phyloP scores from a whole-genome alignment of 345 rosid genomes.

The Eucalyptus camaldulensis region DNA sequence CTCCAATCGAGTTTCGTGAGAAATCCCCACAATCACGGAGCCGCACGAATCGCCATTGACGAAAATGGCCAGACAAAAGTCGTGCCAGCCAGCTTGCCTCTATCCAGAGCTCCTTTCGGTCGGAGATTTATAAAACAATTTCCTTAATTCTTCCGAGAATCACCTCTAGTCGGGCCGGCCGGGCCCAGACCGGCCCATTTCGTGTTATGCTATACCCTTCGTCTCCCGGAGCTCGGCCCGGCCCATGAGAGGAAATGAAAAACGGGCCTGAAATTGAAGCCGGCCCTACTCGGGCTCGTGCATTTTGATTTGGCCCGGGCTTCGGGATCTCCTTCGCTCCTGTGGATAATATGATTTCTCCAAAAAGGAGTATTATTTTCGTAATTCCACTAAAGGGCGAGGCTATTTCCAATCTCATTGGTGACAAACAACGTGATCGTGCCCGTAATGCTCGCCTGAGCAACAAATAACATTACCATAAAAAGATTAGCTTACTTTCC shows the following conservation, averaged over 20 bases:
- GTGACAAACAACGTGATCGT: background rate
- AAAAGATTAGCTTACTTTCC: background rate
- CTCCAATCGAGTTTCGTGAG: background rate
- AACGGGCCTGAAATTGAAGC: background rate
- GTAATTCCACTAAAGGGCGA: background rate
- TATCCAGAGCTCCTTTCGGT: background rate
- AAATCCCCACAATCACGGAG: background rate
- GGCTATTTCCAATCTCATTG: background rate
- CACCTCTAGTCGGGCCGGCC: background rate
- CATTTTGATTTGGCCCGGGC: background rate
- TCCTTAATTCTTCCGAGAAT: background rate
- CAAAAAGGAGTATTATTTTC: background rate
- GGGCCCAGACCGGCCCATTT: background rate
- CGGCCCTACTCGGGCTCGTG: background rate
- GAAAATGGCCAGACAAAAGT: background rate
- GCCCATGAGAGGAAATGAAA: background rate
- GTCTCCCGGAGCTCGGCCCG: background rate
- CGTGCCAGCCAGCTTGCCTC: background rate
- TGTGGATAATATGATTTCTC: background rate
- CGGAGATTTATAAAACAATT: background rate
- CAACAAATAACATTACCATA: background rate
- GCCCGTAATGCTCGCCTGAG: background rate
- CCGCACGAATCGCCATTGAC: background rate
- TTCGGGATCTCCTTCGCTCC: background rate
- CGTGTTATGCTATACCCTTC: accelerated